phyloP scores from a whole-genome alignment of 176 grass and related monocot species.

The Thinopyrum elongatum region DNA sequence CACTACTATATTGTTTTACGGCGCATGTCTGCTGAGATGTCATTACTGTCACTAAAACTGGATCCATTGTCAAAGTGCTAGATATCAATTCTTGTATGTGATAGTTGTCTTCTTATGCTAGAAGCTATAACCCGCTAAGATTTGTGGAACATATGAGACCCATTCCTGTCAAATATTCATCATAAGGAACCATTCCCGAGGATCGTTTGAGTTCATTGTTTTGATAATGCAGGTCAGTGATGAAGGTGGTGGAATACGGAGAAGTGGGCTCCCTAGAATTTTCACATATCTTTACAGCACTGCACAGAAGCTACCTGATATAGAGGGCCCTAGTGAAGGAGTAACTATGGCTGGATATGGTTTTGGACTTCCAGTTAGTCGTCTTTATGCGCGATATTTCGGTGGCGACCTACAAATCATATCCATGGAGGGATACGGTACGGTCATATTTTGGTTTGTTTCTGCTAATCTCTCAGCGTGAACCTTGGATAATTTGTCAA shows the following conservation, averaged over 20 bases:
- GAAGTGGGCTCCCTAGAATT: conserved; percentile 90
- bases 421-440: conserved; percentile 99
- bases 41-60: background rate
- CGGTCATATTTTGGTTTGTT: conserved; percentile 10
- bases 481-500: conserved; percentile 1
- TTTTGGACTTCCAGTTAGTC: conserved; percentile 87
- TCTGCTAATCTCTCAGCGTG: background rate
- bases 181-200: background rate
- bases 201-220: background rate
- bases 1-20: background rate
- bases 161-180: background rate
- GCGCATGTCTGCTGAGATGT: background rate
- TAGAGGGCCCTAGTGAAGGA: conserved; percentile 54
- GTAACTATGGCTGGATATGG: conserved; percentile 96
- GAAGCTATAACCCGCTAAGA: background rate
- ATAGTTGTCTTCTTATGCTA: background rate
- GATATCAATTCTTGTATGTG: background rate
- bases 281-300: conserved; percentile 99
- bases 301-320: conserved; percentile 71
- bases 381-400: conserved; percentile 95
- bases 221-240: conserved; percentile 68
- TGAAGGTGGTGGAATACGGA: conserved; percentile 95
- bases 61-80: background rate
- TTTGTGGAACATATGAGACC: background rate
- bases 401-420: conserved; percentile 95